Conservation (phyloP, 2,329 filamentous ascomycete genomes). For the Colletotrichum tamarilloi region DNA sequence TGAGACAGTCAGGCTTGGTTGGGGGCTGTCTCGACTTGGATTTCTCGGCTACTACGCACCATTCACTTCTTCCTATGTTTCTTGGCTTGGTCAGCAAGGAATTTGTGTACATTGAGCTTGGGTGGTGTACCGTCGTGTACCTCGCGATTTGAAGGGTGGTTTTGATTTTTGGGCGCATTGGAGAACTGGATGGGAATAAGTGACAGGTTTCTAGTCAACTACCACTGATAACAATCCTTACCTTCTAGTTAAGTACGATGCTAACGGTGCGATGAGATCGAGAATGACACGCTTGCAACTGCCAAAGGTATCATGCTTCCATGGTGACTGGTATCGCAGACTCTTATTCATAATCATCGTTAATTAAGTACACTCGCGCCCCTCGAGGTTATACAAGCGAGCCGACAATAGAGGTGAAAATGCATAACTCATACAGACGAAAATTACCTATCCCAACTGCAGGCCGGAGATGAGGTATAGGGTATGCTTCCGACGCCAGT, state of each 20-base stretch:
- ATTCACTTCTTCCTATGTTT: too few species aligned
- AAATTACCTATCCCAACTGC: slow-evolving; percentile 46
- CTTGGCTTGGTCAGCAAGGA: too few species aligned
- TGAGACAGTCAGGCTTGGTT: background rate
- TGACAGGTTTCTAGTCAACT: too few species aligned
- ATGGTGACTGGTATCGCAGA: background rate
- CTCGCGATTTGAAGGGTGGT: too few species aligned
- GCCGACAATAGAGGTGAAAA: slow-evolving; percentile 12
- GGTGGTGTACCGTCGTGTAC: too few species aligned
- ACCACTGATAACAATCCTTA: too few species aligned
- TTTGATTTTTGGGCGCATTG: too few species aligned
- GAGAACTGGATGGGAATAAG: too few species aligned
- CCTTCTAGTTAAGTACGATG: too few species aligned
- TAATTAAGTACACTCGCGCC: slow-evolving; percentile 31
- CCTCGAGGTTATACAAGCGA: slow-evolving; percentile 25
- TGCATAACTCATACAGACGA: slow-evolving; percentile 40
- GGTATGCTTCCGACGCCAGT: slow-evolving; percentile 49
- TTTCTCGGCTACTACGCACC: background rate
- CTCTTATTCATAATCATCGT: slow-evolving; percentile 23
- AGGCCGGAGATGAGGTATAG: slow-evolving; percentile 38
- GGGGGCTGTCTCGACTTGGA: background rate
- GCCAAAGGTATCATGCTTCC: background rate
- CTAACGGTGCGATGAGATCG: too few species aligned
- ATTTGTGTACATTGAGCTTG: too few species aligned
- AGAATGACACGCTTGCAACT: too few species aligned